A percentile compares a stretch with the other conserved stretches of the same genome.
These are phyloP conservation scores for Solanum sejunctum DNA, from an alignment of 257 asterid species.

Conservation along the genomic window DNA sequence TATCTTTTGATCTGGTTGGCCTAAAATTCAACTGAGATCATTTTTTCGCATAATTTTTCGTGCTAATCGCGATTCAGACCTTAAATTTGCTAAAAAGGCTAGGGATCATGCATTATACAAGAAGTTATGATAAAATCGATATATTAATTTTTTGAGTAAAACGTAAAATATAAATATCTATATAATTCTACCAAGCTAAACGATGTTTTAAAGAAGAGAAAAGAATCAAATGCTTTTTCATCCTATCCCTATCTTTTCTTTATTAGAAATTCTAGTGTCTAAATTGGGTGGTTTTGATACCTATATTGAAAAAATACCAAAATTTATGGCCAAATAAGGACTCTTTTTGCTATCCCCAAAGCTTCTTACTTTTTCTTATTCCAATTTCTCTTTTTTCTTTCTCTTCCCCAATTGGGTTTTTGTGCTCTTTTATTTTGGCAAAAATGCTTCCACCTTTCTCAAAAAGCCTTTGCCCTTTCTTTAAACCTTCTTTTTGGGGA, in stretches of 20 bases:
- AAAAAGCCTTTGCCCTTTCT: not conserved
- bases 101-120: too few species aligned
- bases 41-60: too few species aligned
- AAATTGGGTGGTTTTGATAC: not conserved
- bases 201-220: not conserved
- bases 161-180: too few species aligned
- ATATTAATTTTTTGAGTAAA: too few species aligned
- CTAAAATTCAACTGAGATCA: too few species aligned
- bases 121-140: too few species aligned
- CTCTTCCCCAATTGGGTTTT: not conserved
- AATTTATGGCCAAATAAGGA: conserved; percentile 13
- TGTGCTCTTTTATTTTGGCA: conserved; percentile 34
- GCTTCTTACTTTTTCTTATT: not conserved
- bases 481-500: not conserved
- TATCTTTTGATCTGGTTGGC: too few species aligned
- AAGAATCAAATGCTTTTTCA: not conserved
- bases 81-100: too few species aligned
- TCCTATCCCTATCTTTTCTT: not conserved
- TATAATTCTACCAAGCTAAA: too few species aligned
- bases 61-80: too few species aligned
- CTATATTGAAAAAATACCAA: conserved; percentile 13
- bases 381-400: not conserved
- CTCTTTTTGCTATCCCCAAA: not conserved
- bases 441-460: conserved; percentile 17
- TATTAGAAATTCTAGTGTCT: not conserved